Percentiles rank a stretch among this genome's conserved stretches.
Evolutionary conservation across 2,329 filamentous ascomycete species (phyloP).

Genomic region (Pseudogymnoascus verrucosus): DNA sequence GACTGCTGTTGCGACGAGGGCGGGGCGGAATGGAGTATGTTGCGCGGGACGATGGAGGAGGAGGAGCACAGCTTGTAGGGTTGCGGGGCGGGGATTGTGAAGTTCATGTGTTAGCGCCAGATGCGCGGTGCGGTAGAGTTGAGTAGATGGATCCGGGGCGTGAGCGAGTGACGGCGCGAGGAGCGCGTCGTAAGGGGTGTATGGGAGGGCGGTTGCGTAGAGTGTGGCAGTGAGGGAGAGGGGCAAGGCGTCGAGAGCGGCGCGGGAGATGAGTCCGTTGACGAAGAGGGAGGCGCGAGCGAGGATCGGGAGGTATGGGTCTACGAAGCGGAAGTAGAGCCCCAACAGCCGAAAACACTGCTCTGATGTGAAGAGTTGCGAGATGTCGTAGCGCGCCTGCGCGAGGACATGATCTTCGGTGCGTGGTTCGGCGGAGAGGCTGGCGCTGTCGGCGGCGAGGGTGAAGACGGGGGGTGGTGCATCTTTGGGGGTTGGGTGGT

Average conservation of each 20-base stretch:
- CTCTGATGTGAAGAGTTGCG: conserved; percentile 23
- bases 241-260: conserved; percentile 28
- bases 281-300: conserved; percentile 29
- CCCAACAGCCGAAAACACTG: conserved; percentile 32
- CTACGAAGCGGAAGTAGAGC: conserved; percentile 35
- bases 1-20: conserved; percentile 28
- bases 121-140: conserved; percentile 28
- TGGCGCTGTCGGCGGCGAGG: conserved; percentile 25
- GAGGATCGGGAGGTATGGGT: conserved; percentile 37
- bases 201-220: conserved; percentile 37
- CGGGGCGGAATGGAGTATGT: conserved; percentile 29
- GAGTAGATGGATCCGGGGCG: conserved; percentile 23
- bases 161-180: conserved; percentile 28
- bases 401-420: conserved; percentile 23
- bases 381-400: conserved; percentile 22
- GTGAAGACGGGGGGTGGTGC: conserved; percentile 27
- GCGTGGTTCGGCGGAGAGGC: conserved; percentile 26
- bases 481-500: conserved; percentile 19
- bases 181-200: conserved; percentile 35
- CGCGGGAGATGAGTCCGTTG: conserved; percentile 20
- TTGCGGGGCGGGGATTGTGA: conserved; percentile 28
- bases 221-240: conserved; percentile 34
- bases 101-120: conserved; percentile 26
- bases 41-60: conserved; percentile 28
- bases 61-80: conserved; percentile 28